Evolutionary conservation across 495 filamentous ascomycete species (phyloP).

Genomic region (Penicillium bovifimosum): DNA sequence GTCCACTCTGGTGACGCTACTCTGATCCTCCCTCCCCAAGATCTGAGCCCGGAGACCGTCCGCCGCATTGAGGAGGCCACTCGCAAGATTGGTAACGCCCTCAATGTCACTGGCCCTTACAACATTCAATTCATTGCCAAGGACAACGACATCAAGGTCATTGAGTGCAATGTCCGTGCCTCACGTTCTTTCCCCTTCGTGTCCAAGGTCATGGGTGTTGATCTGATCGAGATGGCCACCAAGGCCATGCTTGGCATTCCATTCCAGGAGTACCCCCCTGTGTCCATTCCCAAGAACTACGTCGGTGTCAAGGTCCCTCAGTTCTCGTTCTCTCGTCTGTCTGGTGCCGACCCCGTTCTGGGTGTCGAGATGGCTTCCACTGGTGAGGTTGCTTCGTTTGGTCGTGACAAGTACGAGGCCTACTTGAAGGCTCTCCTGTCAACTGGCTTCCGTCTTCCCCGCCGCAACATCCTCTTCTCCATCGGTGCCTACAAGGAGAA

Average conservation of each 20-base stretch:
- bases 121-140: slow-evolving; percentile 99
- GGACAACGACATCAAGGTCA: slow-evolving; percentile 97
- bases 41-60: slow-evolving; percentile 84
- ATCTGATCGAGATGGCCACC: slow-evolving; percentile 97
- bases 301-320: slow-evolving; percentile 98
- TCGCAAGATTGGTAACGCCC: slow-evolving; percentile 85
- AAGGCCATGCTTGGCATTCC: slow-evolving; percentile 90
- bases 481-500: slow-evolving; percentile 98
- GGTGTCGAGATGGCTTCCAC: slow-evolving; percentile 99
- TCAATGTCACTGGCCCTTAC: slow-evolving; percentile 94
- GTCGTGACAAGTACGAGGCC: slow-evolving; percentile 91
- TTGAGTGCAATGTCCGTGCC: slow-evolving; percentile 96
- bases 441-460: slow-evolving; percentile 94
- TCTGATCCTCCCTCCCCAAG: slow-evolving; percentile 92
- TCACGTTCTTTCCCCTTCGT: slow-evolving; percentile 97
- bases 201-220: slow-evolving; percentile 97
- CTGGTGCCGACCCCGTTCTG: slow-evolving; percentile 91
- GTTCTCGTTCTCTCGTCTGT: slow-evolving; percentile 96
- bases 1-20: slow-evolving; percentile 98
- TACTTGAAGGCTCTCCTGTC: slow-evolving; percentile 94
- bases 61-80: slow-evolving; percentile 90
- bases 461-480: slow-evolving; percentile 88
- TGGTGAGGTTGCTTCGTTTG: slow-evolving; percentile 96
- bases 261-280: slow-evolving; percentile 73
- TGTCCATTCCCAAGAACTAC: slow-evolving; percentile 69